Evolutionary conservation across 495 filamentous ascomycete genomes (phyloP).

Genomic region (Aspergillus biplanus): DNA sequence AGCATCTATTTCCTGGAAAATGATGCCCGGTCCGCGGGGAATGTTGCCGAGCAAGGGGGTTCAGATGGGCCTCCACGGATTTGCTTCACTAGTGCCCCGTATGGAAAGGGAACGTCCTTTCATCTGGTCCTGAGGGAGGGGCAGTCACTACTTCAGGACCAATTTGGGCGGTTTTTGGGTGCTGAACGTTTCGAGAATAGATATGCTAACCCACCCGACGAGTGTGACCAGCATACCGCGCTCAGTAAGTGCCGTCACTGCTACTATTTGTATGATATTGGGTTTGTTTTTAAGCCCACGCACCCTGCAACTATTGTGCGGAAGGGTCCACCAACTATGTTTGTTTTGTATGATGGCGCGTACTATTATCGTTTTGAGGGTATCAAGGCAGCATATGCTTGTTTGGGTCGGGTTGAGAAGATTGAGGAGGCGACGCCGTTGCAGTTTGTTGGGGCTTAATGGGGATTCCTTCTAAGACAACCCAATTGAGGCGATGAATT

Average conservation of each 20-base stretch:
- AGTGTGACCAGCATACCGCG: background rate
- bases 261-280: background rate
- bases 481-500: no score
- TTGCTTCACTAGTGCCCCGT: background rate
- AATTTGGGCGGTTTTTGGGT: background rate
- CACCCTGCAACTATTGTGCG: background rate
- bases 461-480: no score
- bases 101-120: background rate
- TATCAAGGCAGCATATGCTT: background rate
- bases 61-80: background rate
- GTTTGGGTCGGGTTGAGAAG: background rate
- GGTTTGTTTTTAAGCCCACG: background rate
- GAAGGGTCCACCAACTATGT: background rate
- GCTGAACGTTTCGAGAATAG: background rate
- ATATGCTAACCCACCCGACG: background rate
- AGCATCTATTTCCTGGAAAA: background rate
- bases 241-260: background rate
- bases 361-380: background rate
- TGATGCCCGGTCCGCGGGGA: background rate
- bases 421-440: background rate
- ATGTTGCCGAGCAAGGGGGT: background rate
- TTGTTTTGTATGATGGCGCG: background rate
- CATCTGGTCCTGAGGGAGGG: background rate
- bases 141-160: background rate
- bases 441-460: background rate